A percentile compares a stretch with the other conserved stretches of the same genome.
phyloP scores from a whole-genome alignment of 805 yeast genomes.

The Yamadazyma endophytica region DNA sequence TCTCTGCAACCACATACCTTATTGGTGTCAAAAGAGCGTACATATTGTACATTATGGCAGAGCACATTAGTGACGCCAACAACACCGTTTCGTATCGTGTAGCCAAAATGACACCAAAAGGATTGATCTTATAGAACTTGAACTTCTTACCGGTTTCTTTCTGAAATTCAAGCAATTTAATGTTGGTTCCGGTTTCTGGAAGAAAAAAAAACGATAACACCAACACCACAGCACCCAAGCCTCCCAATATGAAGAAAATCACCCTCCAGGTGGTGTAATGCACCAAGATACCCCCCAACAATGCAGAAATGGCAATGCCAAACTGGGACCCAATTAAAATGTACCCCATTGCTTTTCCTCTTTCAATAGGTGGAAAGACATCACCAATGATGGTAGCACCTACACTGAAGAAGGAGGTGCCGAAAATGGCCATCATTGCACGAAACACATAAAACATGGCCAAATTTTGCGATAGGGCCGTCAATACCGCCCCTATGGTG shows the following conservation, averaged over 20 bases:
- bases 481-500: conserved; percentile 15
- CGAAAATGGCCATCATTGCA: conserved; percentile 44
- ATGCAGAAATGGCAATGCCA: conserved; percentile 49
- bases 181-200: conserved; percentile 39
- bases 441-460: conserved; percentile 52
- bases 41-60: conserved; percentile 44
- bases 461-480: conserved; percentile 44
- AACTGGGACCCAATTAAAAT: conserved; percentile 45
- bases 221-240: conserved; percentile 31
- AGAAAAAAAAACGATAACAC: conserved; percentile 32
- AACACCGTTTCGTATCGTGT: conserved; percentile 37
- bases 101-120: conserved; percentile 36
- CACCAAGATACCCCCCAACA: conserved; percentile 48
- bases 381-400: conserved; percentile 50
- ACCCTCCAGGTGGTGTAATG: conserved; percentile 49
- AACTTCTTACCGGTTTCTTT: conserved; percentile 12
- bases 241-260: conserved; percentile 46
- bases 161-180: conserved; percentile 11
- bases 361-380: conserved; percentile 41
- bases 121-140: conserved; percentile 38
- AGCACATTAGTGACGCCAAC: conserved; percentile 35
- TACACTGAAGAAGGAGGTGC: conserved; percentile 49
- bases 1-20: conserved; percentile 48
- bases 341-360: conserved; percentile 49
- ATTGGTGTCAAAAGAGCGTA: conserved; percentile 50